These are phyloP conservation scores for Cryphonectria japonica DNA, from an alignment of 2,329 filamentous ascomycete genomes.

Conservation along the genomic window DNA sequence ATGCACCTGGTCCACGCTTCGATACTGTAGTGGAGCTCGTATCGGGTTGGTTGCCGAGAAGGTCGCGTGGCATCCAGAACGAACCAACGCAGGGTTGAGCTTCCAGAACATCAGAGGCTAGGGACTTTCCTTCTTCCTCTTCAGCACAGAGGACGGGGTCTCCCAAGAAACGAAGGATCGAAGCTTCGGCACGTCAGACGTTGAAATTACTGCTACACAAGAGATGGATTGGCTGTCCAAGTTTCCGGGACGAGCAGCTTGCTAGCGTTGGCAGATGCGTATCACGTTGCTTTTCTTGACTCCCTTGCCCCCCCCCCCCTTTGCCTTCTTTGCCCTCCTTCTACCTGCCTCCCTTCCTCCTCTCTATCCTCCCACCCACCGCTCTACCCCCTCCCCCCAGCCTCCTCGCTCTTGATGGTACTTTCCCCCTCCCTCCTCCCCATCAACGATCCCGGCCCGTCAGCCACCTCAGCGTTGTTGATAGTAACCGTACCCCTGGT, in stretches of 20 bases:
- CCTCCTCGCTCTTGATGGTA: too few relatives aligned
- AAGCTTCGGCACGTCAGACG: not conserved
- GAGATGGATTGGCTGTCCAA: not conserved
- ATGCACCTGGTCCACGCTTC: not conserved
- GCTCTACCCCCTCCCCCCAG: not conserved
- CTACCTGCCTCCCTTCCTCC: not conserved
- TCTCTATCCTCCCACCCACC: not conserved
- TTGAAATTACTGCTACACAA: conserved; percentile 4
- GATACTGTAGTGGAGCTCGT: not conserved
- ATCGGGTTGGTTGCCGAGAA: not conserved
- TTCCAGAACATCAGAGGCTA: not conserved
- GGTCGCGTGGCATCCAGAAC: not conserved
- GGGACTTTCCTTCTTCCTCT: not conserved
- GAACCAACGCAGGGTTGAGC: not conserved
- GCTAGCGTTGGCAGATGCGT: not conserved
- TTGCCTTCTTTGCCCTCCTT: not conserved
- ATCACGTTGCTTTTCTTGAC: not conserved
- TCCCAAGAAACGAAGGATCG: not conserved
- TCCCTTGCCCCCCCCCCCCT: not conserved
- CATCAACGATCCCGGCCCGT: not conserved
- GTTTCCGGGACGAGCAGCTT: not conserved
- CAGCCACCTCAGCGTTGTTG: not conserved
- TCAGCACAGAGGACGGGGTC: not conserved
- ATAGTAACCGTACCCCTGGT: not conserved
- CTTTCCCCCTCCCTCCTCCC: not conserved